Evolutionary conservation across 352 stramenopile genomes (phyloP), one percentile per base, ranked within the genome.

Genomic region (Globisporangium yorkense): DNA sequence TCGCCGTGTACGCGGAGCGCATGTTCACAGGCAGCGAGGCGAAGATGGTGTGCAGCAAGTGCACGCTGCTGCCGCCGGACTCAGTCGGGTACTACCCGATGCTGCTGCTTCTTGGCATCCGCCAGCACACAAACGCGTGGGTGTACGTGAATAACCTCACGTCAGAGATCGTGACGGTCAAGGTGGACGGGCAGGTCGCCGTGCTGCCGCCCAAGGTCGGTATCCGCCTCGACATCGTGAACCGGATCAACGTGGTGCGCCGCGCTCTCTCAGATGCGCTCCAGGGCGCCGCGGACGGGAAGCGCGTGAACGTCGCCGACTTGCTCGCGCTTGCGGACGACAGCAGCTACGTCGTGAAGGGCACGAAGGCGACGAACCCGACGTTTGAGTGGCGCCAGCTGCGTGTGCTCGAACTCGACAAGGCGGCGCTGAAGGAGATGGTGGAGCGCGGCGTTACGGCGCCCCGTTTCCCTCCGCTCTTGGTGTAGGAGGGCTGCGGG

Each of bases 21-120:
- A 49, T 92, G 13, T 89, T 87, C 46, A 91, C 77, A 7, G 84
- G 84, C n/a, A 74, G 88, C 51, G 83, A 90, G 49, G 84, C 78
- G 47, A 75, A 62, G 41, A 89, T 94, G 77, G 84, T 85, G 58
- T 89, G 82, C 62, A 78, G 67, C 50, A 89, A 91, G 54, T 90
- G 77, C 53, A 94, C 84, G 40, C 59, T 94, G 43, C 55, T 94
- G 35, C 84, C 84, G 8, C 76, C 82, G 10, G 70, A 74, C 35
- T 72, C 64, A 7, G 45, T 76, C 20, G 67, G 67, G 3, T 94
- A 91, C 61, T 87, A 86, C 27, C 70, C 82, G 10, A 75, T 85
- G 29, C 63, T 90, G 67, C 35, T 83, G 48, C 51, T 87, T 6
- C 62, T 83, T 29, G 70, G 70, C 54, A 72, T 72, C 39, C 70